Base-by-base conservation (phyloP, 1,284 basidiomycete species). In the Cryptococcus sp. region DNA sequence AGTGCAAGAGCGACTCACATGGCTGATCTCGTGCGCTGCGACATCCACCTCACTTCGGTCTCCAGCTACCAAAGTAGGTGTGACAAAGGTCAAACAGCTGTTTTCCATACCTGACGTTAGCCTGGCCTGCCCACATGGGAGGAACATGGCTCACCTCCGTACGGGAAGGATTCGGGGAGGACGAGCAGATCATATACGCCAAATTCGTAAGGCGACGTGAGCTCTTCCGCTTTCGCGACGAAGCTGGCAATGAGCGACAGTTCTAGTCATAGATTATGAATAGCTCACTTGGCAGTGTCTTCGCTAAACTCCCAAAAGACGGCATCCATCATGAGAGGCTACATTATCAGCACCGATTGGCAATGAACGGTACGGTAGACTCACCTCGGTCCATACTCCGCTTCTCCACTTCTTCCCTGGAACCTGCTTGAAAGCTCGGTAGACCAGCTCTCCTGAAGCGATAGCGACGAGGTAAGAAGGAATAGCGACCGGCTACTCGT, bases 161-260 rank as follows among this genome's bases (percentile, higher is more conserved):
- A 97, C 0, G 93, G 93, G 78, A 97, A 97, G 0, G 87, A 87
- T 14, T 90, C 86, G 0, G 94, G 94, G 7, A 97, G 77, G n/a
- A 97, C 86, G 25, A 97, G 77, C 6, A 93, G 74, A 69, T 97
- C 92, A 65, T 92, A 97, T 3, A 92, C 84, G 2, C 87, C 86
- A 74, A 94, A 97, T 42, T 78, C 77, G 71, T 97, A 98, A 0
- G 80, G 76, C 0, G 79, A 80, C 2, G 88, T 79, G 34, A 91
- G 70, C 32, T 75, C 76, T 69, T 95, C 91, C 39, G 88, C 90
- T 12, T 78, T 79, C 1, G 79, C 77, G 57, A 94, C 73, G 72
- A 88, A 91, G 59, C 85, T 86, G 32, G 37, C 14, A 24, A 37
- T 48, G 19, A 47, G 47, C 49, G 18, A 18, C 3, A 38, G 40